phyloP scores from a whole-genome alignment of 2,329 filamentous ascomycete species.

The Beauveria scarabaeidicola region DNA sequence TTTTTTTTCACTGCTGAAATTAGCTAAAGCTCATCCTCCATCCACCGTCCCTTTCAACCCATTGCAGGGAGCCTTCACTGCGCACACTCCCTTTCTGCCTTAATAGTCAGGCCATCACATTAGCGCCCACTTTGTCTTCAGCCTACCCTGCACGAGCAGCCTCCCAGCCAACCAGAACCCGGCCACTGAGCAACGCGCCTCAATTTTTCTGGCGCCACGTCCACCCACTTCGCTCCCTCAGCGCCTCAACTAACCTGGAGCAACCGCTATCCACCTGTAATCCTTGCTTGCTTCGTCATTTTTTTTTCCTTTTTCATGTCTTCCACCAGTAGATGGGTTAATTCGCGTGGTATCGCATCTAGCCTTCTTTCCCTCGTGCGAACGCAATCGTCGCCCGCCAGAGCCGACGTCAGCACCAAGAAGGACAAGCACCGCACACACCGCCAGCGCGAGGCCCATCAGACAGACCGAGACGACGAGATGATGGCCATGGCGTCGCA shows the following conservation, averaged over 20 bases:
- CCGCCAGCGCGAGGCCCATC: background rate
- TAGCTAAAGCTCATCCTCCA: no score
- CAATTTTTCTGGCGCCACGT: slow-evolving; percentile 21
- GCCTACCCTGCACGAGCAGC: slow-evolving; percentile 10
- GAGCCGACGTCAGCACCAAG: slow-evolving; percentile 15
- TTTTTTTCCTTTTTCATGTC: slow-evolving; percentile 20
- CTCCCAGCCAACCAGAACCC: slow-evolving; percentile 10
- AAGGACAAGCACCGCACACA: slow-evolving; percentile 14
- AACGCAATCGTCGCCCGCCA: slow-evolving; percentile 18
- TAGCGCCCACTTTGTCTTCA: background rate
- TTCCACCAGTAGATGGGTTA: slow-evolving; percentile 25
- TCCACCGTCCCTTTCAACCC: background rate
- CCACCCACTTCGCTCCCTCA: slow-evolving; percentile 8
- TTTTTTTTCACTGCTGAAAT: no score
- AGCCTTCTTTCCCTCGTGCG: slow-evolving; percentile 22
- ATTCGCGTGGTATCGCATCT: slow-evolving; percentile 24
- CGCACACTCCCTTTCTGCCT: slow-evolving; percentile 13
- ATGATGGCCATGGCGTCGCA: slow-evolving; percentile 8
- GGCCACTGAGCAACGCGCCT: slow-evolving; percentile 14
- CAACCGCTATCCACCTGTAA: background rate
- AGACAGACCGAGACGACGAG: slow-evolving; percentile 11
- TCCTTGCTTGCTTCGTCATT: slow-evolving; percentile 6
- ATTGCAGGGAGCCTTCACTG: background rate
- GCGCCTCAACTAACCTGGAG: background rate
- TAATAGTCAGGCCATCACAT: slow-evolving; percentile 14